Evolutionary conservation across 495 filamentous ascomycete species (phyloP).

Genomic region (Xylaria sp.): DNA sequence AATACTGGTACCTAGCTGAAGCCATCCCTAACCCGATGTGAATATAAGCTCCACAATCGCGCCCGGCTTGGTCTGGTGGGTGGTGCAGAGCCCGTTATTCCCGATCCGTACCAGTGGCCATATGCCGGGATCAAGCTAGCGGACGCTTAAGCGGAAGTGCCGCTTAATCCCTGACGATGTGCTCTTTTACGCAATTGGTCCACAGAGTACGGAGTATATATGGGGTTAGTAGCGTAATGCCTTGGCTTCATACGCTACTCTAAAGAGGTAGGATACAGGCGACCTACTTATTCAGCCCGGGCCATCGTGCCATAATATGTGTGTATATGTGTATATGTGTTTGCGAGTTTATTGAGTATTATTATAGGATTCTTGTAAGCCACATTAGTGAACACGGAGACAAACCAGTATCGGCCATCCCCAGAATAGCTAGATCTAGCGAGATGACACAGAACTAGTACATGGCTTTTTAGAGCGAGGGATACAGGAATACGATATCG

Average conservation of each 20-base stretch:
- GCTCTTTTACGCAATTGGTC: neutral
- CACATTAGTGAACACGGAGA: neutral
- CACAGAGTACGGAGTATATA: neutral
- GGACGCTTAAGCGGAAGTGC: neutral
- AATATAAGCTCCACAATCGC: neutral
- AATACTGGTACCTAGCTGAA: neutral
- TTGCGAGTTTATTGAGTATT: neutral
- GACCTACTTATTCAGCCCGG: too few relatives aligned
- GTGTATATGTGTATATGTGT: neutral
- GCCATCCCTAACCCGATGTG: neutral
- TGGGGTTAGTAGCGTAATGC: neutral
- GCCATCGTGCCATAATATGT: too few relatives aligned
- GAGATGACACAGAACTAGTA: neutral
- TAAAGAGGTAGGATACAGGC: too few relatives aligned
- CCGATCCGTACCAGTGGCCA: conserved; percentile 1
- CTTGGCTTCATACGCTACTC: neutral
- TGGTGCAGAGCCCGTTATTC: conserved; percentile 4
- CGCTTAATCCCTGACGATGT: neutral
- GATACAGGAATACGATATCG: too few relatives aligned
- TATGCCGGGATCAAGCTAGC: neutral
- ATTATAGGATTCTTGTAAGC: neutral
- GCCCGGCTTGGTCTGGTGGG: neutral
- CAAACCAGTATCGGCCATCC: neutral
- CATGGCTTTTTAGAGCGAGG: neutral
- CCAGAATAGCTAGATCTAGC: too few relatives aligned